Evolutionary conservation across 345 rosid species (phyloP).

Genomic region (Pugionium dolabratum): DNA sequence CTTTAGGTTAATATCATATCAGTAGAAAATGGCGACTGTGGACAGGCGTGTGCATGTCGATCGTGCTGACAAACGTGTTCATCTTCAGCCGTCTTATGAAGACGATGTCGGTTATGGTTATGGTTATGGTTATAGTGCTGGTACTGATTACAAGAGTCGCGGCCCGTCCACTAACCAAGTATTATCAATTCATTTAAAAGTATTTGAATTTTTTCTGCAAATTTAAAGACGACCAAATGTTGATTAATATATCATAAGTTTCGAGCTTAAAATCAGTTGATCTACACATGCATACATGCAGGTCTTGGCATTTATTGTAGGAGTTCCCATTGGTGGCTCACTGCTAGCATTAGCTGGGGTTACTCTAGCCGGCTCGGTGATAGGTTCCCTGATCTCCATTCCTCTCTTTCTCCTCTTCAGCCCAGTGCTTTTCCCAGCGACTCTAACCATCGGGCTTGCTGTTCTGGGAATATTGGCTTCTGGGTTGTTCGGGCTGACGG

Average conservation of each 20-base stretch:
- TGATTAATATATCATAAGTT: not conserved
- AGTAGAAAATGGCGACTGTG: conserved; percentile 31
- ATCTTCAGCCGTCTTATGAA: conserved; percentile 16
- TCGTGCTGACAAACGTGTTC: conserved; percentile 23
- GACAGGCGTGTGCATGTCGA: conserved; percentile 37
- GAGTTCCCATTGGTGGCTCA: conserved; percentile 57
- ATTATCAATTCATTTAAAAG: not conserved
- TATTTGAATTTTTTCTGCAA: not conserved
- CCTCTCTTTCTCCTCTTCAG: conserved; percentile 74
- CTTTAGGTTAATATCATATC: conserved; percentile 5
- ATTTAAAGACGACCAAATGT: not conserved
- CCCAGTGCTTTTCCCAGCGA: conserved; percentile 72
- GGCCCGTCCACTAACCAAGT: conserved; percentile 41
- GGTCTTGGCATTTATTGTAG: conserved; percentile 51
- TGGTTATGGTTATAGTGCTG: conserved; percentile 11
- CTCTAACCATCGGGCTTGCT: conserved; percentile 52
- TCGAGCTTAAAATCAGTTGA: not conserved
- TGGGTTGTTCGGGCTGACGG: conserved; percentile 69
- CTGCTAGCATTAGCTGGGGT: conserved; percentile 65
- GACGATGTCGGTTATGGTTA: conserved; percentile 31
- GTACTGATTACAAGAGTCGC: conserved; percentile 22
- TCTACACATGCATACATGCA: conserved; percentile 24
- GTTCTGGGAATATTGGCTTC: conserved; percentile 64
- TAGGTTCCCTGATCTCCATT: conserved; percentile 54
- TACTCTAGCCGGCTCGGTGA: conserved; percentile 58